Evolutionary conservation across 2,329 filamentous ascomycete genomes (phyloP), one percentile per base, ranked within the genome.

Genomic region (Arthrobotrys conoides): DNA sequence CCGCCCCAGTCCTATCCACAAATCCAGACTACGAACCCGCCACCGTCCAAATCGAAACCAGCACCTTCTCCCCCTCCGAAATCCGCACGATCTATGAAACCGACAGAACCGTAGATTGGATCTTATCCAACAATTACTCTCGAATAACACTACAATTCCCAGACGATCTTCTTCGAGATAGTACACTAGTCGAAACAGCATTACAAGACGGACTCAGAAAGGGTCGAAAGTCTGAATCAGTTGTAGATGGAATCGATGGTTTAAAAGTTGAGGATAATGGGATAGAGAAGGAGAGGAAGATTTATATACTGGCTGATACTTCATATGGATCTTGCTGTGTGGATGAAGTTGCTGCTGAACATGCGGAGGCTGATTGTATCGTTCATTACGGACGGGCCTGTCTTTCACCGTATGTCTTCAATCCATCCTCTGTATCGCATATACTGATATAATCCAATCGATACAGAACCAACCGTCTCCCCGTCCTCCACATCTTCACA

Each of bases 241-340:
- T 67, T 14, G 69, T 71, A 33, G 76, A 64, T 20, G 53, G 67
- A n/a, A 46, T 78, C 24, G 63, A 77, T 57, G 44, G 67, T 24
- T 55, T 73, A 57, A 22, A 61, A 63, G 36, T 67, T 38, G 41
- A 65, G 38, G 61, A 61, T 24, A 63, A 51, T 33, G 57, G 53
- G n/a, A 59, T 38, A 14, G 69, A 12, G 48, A 27, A 41, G 48
- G 75, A 82, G 49, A 71, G 80, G 55, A 82, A 81, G 64, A 64
- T 98, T 66, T 97, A 92, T 82, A 94, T 99, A 77, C 87, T 99
- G 18, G 96, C 92, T 36, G 96, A 99, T 84, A 98, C 96, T 1
- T 97, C 95, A 1, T 99, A 98, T 85, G 96, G 96, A 76, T 91
- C 95, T 0, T 99, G 96, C 85, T 99, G 96, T 83, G 94, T 98